Conservation (phyloP, 345 rosid genomes). For the Camelina laxa region DNA sequence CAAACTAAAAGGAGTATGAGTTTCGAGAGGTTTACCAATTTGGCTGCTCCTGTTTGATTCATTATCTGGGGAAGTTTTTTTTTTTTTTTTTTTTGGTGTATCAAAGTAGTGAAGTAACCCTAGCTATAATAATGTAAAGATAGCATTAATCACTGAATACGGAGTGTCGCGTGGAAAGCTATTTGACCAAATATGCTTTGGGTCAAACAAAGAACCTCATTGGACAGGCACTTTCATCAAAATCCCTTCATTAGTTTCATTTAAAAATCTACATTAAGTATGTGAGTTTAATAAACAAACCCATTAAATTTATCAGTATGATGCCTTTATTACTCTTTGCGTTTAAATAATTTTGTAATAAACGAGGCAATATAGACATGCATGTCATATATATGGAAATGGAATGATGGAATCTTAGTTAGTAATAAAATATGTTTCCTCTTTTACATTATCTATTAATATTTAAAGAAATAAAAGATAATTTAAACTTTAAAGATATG, state of each 20-base stretch:
- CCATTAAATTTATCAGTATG: not conserved
- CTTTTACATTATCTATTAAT: no score
- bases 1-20: not conserved
- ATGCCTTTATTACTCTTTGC: not conserved
- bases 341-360: not conserved
- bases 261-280: not conserved
- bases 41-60: slow-evolving; percentile 12
- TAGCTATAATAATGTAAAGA: not conserved
- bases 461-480: not conserved
- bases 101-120: not conserved
- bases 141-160: slow-evolving; percentile 11
- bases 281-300: not conserved
- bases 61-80: not conserved
- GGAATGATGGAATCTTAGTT: slow-evolving; percentile 6
- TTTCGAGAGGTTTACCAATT: slow-evolving; percentile 21
- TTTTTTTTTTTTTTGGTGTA: not conserved
- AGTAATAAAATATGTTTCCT: no score
- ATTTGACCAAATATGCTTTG: slow-evolving; percentile 29
- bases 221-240: slow-evolving; percentile 30
- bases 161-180: slow-evolving; percentile 7
- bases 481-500: not conserved
- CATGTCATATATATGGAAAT: slow-evolving; percentile 10
- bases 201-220: slow-evolving; percentile 33
- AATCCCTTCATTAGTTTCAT: not conserved
- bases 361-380: slow-evolving; percentile 21